These are phyloP conservation scores for Pisolithus albus DNA, from an alignment of 768 basidiomycete genomes.

Conservation along the genomic window DNA sequence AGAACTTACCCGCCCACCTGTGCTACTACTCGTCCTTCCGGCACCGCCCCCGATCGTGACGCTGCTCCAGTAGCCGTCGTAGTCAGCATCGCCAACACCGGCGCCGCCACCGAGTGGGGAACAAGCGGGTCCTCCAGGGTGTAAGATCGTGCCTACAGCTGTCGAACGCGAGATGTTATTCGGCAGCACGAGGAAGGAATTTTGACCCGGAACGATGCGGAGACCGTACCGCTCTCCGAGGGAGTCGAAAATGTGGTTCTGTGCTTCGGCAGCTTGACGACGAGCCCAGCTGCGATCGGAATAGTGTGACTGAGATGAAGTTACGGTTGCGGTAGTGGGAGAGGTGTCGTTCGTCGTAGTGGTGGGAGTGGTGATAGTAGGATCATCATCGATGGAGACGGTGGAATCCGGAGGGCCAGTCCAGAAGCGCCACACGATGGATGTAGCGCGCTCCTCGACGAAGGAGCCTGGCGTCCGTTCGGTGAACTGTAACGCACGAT, in stretches of 20 bases:
- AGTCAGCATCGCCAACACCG: not conserved
- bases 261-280: constrained; percentile 83
- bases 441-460: constrained; percentile 77
- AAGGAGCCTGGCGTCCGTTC: constrained; percentile 85
- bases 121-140: constrained; percentile 49
- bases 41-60: not conserved
- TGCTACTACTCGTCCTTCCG: constrained; percentile 20
- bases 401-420: constrained; percentile 35
- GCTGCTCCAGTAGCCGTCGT: not conserved
- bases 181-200: constrained; percentile 76
- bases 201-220: constrained; percentile 75
- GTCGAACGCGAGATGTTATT: constrained; percentile 81
- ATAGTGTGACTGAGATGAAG: constrained; percentile 22
- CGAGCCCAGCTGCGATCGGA: constrained; percentile 75
- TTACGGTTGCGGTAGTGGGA: not conserved
- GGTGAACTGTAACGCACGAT: constrained; percentile 51
- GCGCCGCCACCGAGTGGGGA: constrained; percentile 20
- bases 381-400: not conserved
- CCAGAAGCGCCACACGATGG: constrained; percentile 84
- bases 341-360: constrained; percentile 15
- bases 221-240: constrained; percentile 79
- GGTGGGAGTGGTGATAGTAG: constrained; percentile 12
- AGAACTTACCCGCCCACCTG: constrained; percentile 31
- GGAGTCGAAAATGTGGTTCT: constrained; percentile 88
- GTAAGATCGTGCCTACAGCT: constrained; percentile 72